Evolutionary conservation across 139 green algal species (phyloP), one percentile per base, ranked within the genome.

Genomic region (Tetraselmis striata): DNA sequence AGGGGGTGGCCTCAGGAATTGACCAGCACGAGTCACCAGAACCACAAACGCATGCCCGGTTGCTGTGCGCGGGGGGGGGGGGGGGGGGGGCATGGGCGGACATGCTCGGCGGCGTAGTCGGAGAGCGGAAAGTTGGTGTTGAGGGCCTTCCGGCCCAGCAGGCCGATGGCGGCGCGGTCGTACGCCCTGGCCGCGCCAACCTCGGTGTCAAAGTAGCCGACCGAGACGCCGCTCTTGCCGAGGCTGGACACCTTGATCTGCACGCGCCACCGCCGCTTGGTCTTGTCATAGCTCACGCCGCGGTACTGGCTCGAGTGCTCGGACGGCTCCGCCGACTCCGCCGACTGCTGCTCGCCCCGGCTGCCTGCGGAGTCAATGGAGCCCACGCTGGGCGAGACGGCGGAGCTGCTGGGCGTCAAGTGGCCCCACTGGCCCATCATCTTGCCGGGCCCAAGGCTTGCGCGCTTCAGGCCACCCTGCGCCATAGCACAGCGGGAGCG

Each of bases 221-320:
- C 90, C 24, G 84, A 90, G 59, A 93, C 90, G 28, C 90, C 91
- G 75, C 80, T 88, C 84, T 94, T 94, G 78, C 91, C 91, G 79
- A 95, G 75, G 0, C 86, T 87, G 0, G 91, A 88, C 30, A 93
- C 91, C 86, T 95, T 95, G 86, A 95, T 95, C 82, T 95, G 91
- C 31, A 95, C 91, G 5, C 91, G 88, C 91, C 91, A 95, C 81
- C 94, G 94, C 30, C 86, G 86, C 86, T 95, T 95, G 85, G 94
- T 95, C 74, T 91, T 91, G 85, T 95, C 91, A 82, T 92, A 95
- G 76, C 82, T 89, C 45, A 95, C 91, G 0, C 91, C 91, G 2
- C 91, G 78, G 78, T 92, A 95, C 74, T 90, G 85, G 0, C 45
- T 67, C 11, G 45, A 67, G 45, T 67, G 45, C 11, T 67, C 45